Evolutionary conservation across 768 basidiomycete species (phyloP), one percentile per base, ranked within the genome.

Genomic region (Scleroderma citrinum): DNA sequence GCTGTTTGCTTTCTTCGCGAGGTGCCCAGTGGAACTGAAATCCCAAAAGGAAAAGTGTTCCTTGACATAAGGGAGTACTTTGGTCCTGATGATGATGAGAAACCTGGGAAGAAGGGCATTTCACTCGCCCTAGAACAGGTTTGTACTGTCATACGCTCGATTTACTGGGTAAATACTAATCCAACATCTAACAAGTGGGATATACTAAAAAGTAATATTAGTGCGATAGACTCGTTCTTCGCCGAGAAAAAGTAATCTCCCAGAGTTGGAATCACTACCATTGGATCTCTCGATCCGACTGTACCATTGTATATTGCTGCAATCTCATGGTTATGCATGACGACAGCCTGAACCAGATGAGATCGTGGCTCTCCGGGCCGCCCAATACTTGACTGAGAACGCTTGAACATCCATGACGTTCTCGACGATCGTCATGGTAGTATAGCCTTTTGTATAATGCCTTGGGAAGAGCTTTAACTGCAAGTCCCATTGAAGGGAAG

Each of bases 71-170:
- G 88, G 35, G 86, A 91, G 61, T 91, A 76, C 56, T 92, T 85
- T 47, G 72, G 65, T 46, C 61, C 66, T 19, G 69, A 76, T 1
- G 80, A 82, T 5, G 80, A 82, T 3, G 74, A 78, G 54, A 87
- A 84, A 53, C 88, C 89, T 0, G 86, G 87, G 0, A 91, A 88
- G 65, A 92, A 90, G 57, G 89, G 87, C 8, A 85, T 91, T 45
- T 76, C 83, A 0, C 70, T 92, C 23, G 63, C 69, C 13, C 41
- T 69, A 3, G 87, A 89, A 17, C 86, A 87, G 74, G 84, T 84
- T 53, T 40, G 69, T 59, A 5, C 29, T 21, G 43, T 40, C 31
- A 17, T 51, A 31, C 24, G 8, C 24, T 42, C 19, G 1, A 10
- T 44, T 31, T 17, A 17, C 39, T 30, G 30, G 19, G 11, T 20